phyloP scores from a whole-genome alignment of 1,284 basidiomycete species.

The Malassezia yamatoensis region DNA sequence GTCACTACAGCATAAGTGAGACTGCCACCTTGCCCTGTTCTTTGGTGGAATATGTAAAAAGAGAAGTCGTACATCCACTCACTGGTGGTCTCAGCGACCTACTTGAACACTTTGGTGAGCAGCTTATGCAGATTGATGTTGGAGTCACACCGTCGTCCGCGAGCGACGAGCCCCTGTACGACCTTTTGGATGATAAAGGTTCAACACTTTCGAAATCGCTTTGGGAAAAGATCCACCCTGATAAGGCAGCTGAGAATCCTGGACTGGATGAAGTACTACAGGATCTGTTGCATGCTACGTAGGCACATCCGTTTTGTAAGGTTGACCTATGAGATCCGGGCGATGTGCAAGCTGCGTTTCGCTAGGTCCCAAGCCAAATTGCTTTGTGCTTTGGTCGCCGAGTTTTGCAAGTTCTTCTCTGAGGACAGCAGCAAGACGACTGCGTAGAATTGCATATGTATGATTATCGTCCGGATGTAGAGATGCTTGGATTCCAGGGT shows the following conservation, averaged over 20 bases:
- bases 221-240: not conserved
- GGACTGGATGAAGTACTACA: not conserved
- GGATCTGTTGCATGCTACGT: not conserved
- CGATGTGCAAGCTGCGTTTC: conserved; percentile 12
- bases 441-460: conserved; percentile 12
- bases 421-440: conserved; percentile 16
- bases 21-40: not conserved
- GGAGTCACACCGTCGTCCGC: not conserved
- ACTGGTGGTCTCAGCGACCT: conserved; percentile 9
- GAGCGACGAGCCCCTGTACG: conserved; percentile 1
- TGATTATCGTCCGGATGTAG: conserved; percentile 5
- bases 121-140: not conserved
- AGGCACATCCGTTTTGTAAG: conserved; percentile 1
- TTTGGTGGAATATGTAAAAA: conserved; percentile 10
- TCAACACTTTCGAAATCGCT: conserved; percentile 4
- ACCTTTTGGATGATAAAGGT: conserved; percentile 11
- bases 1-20: not conserved
- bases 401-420: conserved; percentile 10
- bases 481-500: not conserved
- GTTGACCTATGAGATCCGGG: not conserved
- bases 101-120: not conserved
- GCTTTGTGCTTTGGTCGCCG: conserved; percentile 5
- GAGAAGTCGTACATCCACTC: conserved; percentile 1
- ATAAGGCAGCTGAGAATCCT: not conserved
- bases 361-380: conserved; percentile 1